Conservation (phyloP, 2,329 filamentous ascomycete species). For the Rutstroemia sydowiana region DNA sequence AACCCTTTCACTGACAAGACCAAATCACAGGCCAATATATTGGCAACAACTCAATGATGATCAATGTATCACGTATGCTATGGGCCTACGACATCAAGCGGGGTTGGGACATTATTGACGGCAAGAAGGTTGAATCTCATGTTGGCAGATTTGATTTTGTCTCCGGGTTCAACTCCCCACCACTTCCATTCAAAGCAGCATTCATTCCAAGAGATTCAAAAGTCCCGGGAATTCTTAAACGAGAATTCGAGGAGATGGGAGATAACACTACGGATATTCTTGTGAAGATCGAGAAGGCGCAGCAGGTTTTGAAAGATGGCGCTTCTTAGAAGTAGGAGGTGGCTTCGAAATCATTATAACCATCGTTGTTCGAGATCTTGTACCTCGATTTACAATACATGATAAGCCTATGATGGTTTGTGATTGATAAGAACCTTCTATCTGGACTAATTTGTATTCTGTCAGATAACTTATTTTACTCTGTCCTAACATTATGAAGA, state of each 20-base stretch:
- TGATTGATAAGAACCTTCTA: too few species aligned
- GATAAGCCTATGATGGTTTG: too few species aligned
- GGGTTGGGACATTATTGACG: not conserved
- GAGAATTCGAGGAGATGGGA: not conserved
- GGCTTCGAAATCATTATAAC: too few species aligned
- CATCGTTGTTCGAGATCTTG: too few species aligned
- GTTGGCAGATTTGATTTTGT: not conserved
- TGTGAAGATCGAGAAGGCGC: not conserved
- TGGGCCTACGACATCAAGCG: not conserved
- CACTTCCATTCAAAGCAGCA: not conserved
- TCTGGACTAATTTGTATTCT: too few species aligned
- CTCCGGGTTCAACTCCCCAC: not conserved
- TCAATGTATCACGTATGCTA: not conserved
- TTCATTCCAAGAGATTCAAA: not conserved
- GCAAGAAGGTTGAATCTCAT: not conserved
- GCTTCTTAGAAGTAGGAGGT: not conserved
- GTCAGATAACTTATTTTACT: too few species aligned
- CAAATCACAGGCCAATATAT: not conserved
- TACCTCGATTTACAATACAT: too few species aligned
- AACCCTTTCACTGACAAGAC: not conserved
- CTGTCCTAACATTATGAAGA: too few species aligned
- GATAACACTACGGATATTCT: not conserved
- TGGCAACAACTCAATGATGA: conserved; percentile 1
- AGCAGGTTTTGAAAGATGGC: not conserved
- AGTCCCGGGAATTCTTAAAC: not conserved